Evolutionary conservation across 192 early-diverging fungal genomes (phyloP).

Genomic region (Linnemannia schmuckeri): DNA sequence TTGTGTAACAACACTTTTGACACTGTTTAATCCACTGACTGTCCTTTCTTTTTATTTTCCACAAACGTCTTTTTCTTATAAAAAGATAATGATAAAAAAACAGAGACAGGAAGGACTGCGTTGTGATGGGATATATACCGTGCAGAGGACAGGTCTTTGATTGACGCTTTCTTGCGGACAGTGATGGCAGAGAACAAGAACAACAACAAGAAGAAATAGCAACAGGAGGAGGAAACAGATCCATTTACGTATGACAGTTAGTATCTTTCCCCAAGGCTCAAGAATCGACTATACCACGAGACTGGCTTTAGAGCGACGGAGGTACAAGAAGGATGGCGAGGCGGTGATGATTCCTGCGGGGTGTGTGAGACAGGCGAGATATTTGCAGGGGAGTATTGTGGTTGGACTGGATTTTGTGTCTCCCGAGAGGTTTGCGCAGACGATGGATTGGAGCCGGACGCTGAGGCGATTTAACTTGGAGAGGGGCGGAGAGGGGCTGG

Average conservation of each 20-base stretch:
- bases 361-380: conserved; percentile 1
- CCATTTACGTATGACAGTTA: neutral
- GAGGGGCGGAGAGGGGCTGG: neutral
- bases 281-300: neutral
- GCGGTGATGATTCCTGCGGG: conserved; percentile 29
- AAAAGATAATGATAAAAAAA: no score
- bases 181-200: neutral
- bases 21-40: neutral
- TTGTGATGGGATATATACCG: conserved; percentile 24
- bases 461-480: neutral
- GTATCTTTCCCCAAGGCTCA: neutral
- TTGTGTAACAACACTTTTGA: neutral
- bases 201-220: neutral
- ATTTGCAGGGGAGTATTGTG: conserved; percentile 6
- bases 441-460: neutral
- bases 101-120: neutral
- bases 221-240: neutral
- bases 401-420: conserved; percentile 9
- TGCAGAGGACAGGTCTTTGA: neutral
- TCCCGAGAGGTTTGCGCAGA: neutral
- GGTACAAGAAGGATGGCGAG: conserved; percentile 9
- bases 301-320: neutral
- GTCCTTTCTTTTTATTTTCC: no score
- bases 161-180: neutral
- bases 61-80: no score